Base-by-base conservation (phyloP, 2,329 filamentous ascomycete species). In the Neofusicoccum parvum region DNA sequence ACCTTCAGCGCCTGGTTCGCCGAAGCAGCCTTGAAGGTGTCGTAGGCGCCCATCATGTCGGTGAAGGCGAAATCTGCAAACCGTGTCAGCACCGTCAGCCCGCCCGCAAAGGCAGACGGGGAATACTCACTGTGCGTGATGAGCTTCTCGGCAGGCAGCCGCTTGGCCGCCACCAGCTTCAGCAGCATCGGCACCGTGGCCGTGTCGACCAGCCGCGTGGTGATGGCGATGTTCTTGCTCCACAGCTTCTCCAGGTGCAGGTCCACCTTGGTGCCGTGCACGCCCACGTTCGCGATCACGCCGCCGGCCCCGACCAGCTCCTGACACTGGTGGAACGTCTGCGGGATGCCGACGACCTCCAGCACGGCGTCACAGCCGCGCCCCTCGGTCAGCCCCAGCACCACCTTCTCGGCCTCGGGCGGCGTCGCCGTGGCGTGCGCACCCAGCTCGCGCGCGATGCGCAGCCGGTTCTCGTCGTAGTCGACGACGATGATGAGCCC, bases 341-440 rank as follows among this genome's bases (percentile, higher is more conserved):
- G 78, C 0, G 83, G 83, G 9, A 85, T 76, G 1, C 85, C 85
- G 1, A 87, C 86, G 0, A 84, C 85, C 71, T 87, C 86, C 58
- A 87, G 85, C 0, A 88, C 85, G 0, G 83, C 78, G 66, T 88
- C 85, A 68, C 83, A 86, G 0, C 85, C 85, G 62, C 81, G 77
- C 1, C 80, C 81, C n/a, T 80, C 80, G 0, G 84, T 86, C 60
- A 85, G 67, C 0, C 72, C 73, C 69, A 77, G 77, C 2, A 86
- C 75, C 3, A 70, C 68, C 10, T 79, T 74, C 4, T 78, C 73
- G 0, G 78, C 74, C n/a, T 80, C 48, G 9, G 63, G 56, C 75
- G 0, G 71, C 69, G 5, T 75, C 66, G 2, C 69, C 70, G 77
- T 78, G 27, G 80, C 74, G 60, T 80, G 76, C 0, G 85, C 85